Base-by-base conservation (phyloP, 1,284 basidiomycete species). In the Tremellales sp. region DNA sequence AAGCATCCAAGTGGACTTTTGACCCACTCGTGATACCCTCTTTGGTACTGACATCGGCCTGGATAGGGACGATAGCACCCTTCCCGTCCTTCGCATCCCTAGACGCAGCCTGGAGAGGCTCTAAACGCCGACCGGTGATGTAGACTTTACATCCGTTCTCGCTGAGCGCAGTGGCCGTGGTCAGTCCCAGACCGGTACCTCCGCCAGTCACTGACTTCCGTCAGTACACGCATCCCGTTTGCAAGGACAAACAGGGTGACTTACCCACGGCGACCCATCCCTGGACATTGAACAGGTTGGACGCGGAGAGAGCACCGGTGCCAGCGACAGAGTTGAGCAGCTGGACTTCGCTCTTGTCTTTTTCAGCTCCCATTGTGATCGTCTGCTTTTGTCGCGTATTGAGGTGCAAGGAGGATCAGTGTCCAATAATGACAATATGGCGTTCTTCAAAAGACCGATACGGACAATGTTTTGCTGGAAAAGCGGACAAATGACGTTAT, bases 81-180 rank as follows among this genome's bases (percentile, higher is more conserved):
- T 46, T 54, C 37, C 35, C 52, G 3, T 58, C 52, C 10, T 54
- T 52, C 21, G 56, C 49, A 10, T 54, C 52, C 46, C 56, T 47
- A 3, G 58, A 68, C 24, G 70, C 72, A 19, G 59, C 49, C 33
- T 70, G 40, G 6, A 74, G 56, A 10, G 63, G 58, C 29, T 70
- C 65, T 3, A 57, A 49, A 5, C 72, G 57, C 40, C 72, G 58
- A 21, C 72, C 72, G 24, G 67, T 67, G 55, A 72, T 72, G 56
- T 70, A 74, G 8, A 74, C 72, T 40, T 55, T 61, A 24, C 54
- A 60, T 8, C 72, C 72, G 47, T 74, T 74, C 25, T 58, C 58
- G 29, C 68, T 68, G 10, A 72, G 58, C 0, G 70, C 62, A 8
- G 56, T 54, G 10, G 70, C 68, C 10, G 68, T 68, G n/a, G 64